Evolutionary conservation across 139 green algal genomes (phyloP), one percentile per base, ranked within the genome.

Genomic region (Chlamydomonas sp.): DNA sequence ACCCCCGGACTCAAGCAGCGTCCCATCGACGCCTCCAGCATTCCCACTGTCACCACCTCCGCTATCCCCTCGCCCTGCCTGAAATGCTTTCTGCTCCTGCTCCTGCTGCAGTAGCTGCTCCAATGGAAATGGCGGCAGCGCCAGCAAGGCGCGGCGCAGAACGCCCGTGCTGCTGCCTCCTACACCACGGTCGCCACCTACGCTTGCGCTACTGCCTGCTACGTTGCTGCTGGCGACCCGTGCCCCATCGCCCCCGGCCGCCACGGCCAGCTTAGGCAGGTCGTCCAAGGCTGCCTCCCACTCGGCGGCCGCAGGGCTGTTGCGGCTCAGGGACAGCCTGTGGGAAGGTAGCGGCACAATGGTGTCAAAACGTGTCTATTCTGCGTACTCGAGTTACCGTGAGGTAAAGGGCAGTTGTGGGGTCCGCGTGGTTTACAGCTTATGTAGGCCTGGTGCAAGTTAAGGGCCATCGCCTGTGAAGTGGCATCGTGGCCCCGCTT

Each of bases 101-200:
- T 63, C 3, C 17, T 49, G 1, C 17, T 8, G 2, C 3, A 68
- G 66, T 15, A 90, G 61, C 61, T 86, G 74, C 15, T 83, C 69
- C 49, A 85, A 5, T 7, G 85, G 81, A 80, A 93, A 93, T 3
- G 76, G 61, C 31, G 90, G 88, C n/a, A 90, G 71, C 49, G 73
- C 85, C 60, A 10, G 9, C 63, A 93, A 16, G 3, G 62, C 5
- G 16, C 58, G 16, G 5, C 83, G 71, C 9, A 92, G 60, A 49
- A 57, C 81, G 3, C 89, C 89, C 15, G 73, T 61, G 31, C 80
- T 79, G 78, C 12, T 18, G 18, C 31, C 31, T 49, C 31, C 31
- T 49, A 49, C 31, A 49, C 31, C 31, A 49, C 31, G 31, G 31
- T 49, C 31, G 31, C 31, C 31, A 49, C 31, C 31, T 49, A 49